Evolutionary conservation across 495 filamentous ascomycete genomes (phyloP).

Genomic region (Articulospora tetracladia): DNA sequence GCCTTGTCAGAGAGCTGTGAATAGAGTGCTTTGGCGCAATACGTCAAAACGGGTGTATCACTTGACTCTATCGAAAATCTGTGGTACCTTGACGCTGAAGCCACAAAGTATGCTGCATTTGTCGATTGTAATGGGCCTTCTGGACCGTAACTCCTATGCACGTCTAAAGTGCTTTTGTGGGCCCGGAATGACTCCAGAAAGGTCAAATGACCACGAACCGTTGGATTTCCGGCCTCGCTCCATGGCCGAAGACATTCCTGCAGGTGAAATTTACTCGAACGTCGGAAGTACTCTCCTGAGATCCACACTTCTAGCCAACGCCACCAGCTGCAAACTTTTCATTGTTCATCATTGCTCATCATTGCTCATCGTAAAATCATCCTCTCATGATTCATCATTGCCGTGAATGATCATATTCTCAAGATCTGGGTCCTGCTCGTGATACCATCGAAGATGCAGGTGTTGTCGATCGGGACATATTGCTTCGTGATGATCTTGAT

Average conservation of each 20-base stretch:
- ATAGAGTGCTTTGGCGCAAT: neutral
- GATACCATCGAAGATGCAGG: conserved; percentile 89
- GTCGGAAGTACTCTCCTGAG: neutral
- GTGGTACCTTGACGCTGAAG: neutral
- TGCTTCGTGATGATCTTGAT: conserved; percentile 96
- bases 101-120: neutral
- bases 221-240: neutral
- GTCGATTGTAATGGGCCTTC: neutral
- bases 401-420: conserved; percentile 22
- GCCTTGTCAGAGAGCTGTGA: neutral
- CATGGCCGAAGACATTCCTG: neutral
- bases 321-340: conserved; percentile 18
- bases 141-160: conserved; percentile 1
- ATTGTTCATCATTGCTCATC: conserved; percentile 12
- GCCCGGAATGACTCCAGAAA: neutral
- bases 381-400: conserved; percentile 9
- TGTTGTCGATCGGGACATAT: conserved; percentile 93
- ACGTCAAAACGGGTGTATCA: neutral
- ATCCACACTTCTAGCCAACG: conserved; percentile 13
- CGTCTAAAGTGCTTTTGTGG: neutral
- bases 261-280: neutral
- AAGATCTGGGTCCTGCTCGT: conserved; percentile 73
- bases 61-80: neutral
- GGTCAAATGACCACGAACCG: neutral
- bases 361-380: conserved; percentile 2